Evolutionary conservation across 495 filamentous ascomycete species (phyloP), one percentile per base, ranked within the genome.

Genomic region (Darksidea phi): DNA sequence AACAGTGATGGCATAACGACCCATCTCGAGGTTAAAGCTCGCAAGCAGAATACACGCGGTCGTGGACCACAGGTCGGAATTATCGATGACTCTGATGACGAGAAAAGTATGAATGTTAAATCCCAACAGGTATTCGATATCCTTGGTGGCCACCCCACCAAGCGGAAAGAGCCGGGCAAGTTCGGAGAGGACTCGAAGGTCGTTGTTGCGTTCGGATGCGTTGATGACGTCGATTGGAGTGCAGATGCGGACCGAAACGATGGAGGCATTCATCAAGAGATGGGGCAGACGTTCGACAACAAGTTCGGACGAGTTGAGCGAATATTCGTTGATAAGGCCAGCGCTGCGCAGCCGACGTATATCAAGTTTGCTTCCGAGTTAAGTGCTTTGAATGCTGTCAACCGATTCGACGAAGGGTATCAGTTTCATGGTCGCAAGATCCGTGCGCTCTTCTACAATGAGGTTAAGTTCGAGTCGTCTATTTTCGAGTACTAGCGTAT

Each of bases 261-360:
- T 26, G 71, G 70, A 12, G 88, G 87, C 0, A 71, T 98, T 63
- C 82, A 90, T 66, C 91, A 96, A 74, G 91, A 97, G 74, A 95
- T 98, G 71, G 94, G 94, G 18, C 89, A 95, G 58, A 90, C 94
- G 72, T 97, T 93, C 73, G 83, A 83, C 41, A 82, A 88, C 48
- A 89, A 91, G 61, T 98, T 96, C 72, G 94, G 94, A 10, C 79
- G 81, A 21, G 90, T 98, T 1, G 91, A 96, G 75, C 76, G 91
- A 63, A 81, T 98, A 17, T 86, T 84, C 65, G 86, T 97, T 38
- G 78, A 89, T 62, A 76, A 82, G 36, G 64, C 74, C 51, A 73
- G 75, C 32, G 75, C 74, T 13, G 78, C 74, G 1, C 72, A 76
- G 12, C 82, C 83, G 18, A 93, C 97, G 15, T 98, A 94, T 75